A percentile compares a stretch with the other conserved stretches of the same genome.
phyloP scores from a whole-genome alignment of 2,329 filamentous ascomycete species.

The Hypoxylon sp. region DNA sequence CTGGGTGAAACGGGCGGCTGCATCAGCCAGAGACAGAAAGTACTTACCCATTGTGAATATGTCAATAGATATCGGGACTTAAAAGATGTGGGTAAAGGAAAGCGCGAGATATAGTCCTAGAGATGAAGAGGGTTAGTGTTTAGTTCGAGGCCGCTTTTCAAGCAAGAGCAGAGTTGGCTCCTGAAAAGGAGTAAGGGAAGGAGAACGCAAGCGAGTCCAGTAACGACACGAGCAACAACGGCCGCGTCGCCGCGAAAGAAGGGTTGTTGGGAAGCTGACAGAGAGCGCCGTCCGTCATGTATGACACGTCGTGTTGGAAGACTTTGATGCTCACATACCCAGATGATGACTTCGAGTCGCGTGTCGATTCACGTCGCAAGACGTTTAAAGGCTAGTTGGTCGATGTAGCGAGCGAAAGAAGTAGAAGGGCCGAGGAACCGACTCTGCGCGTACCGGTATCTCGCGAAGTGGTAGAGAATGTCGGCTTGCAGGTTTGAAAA shows the following conservation, averaged over 20 bases:
- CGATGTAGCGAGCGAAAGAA: constrained; percentile 47
- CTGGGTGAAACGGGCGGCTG: constrained; percentile 41
- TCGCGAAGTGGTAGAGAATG: constrained; percentile 40
- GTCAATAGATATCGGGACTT: constrained; percentile 48
- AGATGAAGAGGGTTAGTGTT: constrained; percentile 46
- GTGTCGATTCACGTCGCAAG: constrained; percentile 53
- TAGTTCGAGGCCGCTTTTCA: constrained; percentile 12
- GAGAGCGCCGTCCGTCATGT: not conserved
- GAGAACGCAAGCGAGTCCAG: constrained; percentile 10
- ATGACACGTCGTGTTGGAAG: constrained; percentile 1
- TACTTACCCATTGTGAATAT: constrained; percentile 63
- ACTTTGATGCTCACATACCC: constrained; percentile 44
- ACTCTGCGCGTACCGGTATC: constrained; percentile 39
- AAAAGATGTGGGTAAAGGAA: constrained; percentile 47
- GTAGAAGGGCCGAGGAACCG: constrained; percentile 24
- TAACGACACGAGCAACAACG: constrained; percentile 8
- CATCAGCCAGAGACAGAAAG: constrained; percentile 47
- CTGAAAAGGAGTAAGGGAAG: constrained; percentile 3
- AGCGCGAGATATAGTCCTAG: constrained; percentile 46
- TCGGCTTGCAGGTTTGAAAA: constrained; percentile 29
- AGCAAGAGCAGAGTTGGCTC: constrained; percentile 19
- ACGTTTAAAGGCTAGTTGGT: constrained; percentile 36
- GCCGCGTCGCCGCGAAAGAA: constrained; percentile 13
- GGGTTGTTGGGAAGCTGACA: constrained; percentile 12
- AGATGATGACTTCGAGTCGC: constrained; percentile 50